A percentile compares a stretch with the other conserved stretches of the same genome.
These are phyloP conservation scores for Penicillium waksmanii DNA, from an alignment of 495 filamentous ascomycete species.

Conservation along the genomic window DNA sequence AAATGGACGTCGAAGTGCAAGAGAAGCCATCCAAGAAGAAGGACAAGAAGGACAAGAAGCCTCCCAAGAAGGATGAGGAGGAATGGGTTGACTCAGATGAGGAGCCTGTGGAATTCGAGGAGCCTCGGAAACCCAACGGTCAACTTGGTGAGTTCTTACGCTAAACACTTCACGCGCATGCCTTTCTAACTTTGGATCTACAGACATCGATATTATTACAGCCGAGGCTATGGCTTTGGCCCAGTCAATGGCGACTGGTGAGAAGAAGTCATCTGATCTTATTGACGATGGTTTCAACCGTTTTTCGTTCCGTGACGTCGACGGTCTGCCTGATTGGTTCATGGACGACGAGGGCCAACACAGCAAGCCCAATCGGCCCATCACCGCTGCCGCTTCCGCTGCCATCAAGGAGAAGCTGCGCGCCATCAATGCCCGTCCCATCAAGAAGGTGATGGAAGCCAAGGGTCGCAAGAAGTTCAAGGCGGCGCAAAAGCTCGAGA, in stretches of 20 bases:
- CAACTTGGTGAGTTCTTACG: constrained; percentile 59
- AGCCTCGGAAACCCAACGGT: constrained; percentile 69
- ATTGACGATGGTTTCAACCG: constrained; percentile 94
- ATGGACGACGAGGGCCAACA: constrained; percentile 88
- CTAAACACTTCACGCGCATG: background rate
- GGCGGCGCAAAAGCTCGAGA: constrained; percentile 86
- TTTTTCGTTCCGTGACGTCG: constrained; percentile 83
- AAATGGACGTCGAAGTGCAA: constrained; percentile 23
- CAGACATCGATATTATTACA: constrained; percentile 97
- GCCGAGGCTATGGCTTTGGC: constrained; percentile 99
- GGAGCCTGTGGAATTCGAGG: constrained; percentile 69
- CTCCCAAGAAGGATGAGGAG: constrained; percentile 59
- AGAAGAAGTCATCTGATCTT: constrained; percentile 75
- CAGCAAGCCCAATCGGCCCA: constrained; percentile 81
- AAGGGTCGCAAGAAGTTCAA: constrained; percentile 96
- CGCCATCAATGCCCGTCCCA: constrained; percentile 92
- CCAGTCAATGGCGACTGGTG: constrained; percentile 83
- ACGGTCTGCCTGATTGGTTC: constrained; percentile 98
- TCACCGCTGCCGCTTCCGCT: constrained; percentile 82
- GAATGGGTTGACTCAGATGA: constrained; percentile 56
- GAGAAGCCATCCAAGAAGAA: constrained; percentile 25
- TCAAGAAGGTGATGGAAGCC: constrained; percentile 98
- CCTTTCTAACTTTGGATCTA: constrained; percentile 36
- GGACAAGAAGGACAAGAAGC: constrained; percentile 32
- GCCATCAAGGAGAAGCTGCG: constrained; percentile 97